Evolutionary conservation across 805 yeast species (phyloP).

Genomic region (Cyberlindnera americana): DNA sequence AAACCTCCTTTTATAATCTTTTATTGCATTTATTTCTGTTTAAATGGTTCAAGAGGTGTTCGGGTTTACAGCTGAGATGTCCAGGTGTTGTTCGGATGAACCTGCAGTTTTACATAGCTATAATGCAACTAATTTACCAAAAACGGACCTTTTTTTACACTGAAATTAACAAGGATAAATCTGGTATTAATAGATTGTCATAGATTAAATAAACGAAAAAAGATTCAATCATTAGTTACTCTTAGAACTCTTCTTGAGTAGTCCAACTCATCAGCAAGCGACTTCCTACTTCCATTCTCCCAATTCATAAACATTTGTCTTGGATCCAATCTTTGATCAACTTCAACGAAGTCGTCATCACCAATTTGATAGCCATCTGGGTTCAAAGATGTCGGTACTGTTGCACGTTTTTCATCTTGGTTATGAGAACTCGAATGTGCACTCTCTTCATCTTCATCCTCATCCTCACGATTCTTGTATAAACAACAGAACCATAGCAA

Average conservation of each 20-base stretch:
- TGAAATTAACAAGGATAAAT: too few species aligned
- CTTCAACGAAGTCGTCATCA: constrained; percentile 30
- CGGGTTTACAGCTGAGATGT: too few species aligned
- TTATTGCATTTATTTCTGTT: too few species aligned
- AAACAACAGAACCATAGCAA: constrained; percentile 43
- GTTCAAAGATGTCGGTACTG: not conserved
- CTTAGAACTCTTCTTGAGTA: constrained; percentile 53
- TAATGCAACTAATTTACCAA: too few species aligned
- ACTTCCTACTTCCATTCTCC: constrained; percentile 42
- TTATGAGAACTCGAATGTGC: constrained; percentile 11
- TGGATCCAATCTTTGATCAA: constrained; percentile 65
- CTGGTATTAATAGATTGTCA: too few species aligned
- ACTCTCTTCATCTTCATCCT: constrained; percentile 15
- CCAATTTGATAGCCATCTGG: constrained; percentile 7
- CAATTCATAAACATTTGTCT: constrained; percentile 45
- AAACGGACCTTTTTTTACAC: too few species aligned
- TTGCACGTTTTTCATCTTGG: constrained; percentile 14
- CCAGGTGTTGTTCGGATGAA: too few species aligned
- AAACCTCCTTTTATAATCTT: too few species aligned
- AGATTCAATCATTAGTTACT: constrained; percentile 40
- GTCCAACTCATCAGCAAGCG: constrained; percentile 54
- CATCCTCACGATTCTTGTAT: constrained; percentile 15
- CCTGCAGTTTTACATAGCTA: too few species aligned
- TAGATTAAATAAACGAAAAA: too few species aligned
- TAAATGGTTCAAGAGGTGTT: too few species aligned